Evolutionary conservation across 2,329 filamentous ascomycete species (phyloP), one percentile per base, ranked within the genome.

Genomic region (Fragosphaeria purpurea): DNA sequence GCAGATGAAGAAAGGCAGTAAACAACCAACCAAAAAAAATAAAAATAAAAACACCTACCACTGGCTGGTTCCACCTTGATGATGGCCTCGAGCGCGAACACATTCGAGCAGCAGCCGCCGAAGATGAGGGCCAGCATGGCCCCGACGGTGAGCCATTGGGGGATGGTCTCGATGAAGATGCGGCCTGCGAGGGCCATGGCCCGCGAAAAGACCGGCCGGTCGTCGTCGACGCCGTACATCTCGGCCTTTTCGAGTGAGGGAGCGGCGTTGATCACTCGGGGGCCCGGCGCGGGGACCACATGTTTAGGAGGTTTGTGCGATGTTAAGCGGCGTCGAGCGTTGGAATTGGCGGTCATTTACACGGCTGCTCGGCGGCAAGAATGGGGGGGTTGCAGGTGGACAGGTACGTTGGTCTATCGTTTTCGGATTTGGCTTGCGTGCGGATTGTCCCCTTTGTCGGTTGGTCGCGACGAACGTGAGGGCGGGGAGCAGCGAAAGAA

Each of bases 81-180:
- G 60, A 97, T 95, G 44, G 88, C 86, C 68, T 98, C 93, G 51
- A 98, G 76, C 41, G 91, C 88, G 69, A 95, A 97, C n/a, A 96
- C 88, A 83, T 95, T 64, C 60, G 62, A 59, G 55, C 59, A 59
- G 56, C 61, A 64, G 52, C 93, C 93, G 47, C 93, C 93, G 66
- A 98, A 96, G 53, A 98, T 97, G 57, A 97, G 77, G 47, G 76
- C 76, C 52, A 91, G 75, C 77, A 94, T 94, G 51, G 76, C 72
- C 30, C 75, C 72, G 44, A 83, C 72, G 51, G 78, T 76, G 39
- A 86, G 66, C 76, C 78, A 83, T 65, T 76, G 75, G 35, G 80
- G 77, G 52, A 84, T 75, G 41, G 75, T 76, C 62, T 77, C 74
- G 58, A 76, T 75, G 56, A 76, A 73, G 54, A 78, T 73, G 57